phyloP scores from a whole-genome alignment of 345 rosid species.

The Psidium friedrichsthalianum region DNA sequence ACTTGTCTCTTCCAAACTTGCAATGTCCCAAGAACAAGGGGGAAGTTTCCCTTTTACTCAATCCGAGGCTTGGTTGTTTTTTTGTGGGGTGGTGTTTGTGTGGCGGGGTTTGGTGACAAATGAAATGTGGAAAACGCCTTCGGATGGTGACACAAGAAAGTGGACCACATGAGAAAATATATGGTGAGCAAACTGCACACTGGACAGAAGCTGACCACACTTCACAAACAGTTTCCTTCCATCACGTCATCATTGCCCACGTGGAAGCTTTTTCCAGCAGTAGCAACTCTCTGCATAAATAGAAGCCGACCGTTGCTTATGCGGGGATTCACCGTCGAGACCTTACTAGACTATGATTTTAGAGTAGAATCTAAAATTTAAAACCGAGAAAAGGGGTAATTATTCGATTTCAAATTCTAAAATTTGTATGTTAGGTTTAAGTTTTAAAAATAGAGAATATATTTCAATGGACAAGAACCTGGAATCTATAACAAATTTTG shows the following conservation, averaged over 20 bases:
- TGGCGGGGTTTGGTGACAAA: neutral
- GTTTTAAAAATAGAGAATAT: no score
- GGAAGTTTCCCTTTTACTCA: neutral
- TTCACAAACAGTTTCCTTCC: neutral
- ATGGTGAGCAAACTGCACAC: neutral
- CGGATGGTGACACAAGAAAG: neutral
- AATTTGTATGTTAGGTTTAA: no score
- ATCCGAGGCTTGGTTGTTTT: neutral
- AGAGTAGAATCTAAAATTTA: no score
- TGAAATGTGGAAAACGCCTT: neutral
- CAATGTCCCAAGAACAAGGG: neutral
- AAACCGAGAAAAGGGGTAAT: no score
- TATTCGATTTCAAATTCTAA: no score
- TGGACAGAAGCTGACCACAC: neutral
- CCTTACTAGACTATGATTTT: neutral
- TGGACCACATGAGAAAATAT: neutral
- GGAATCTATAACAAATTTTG: no score
- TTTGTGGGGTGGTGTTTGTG: no score
- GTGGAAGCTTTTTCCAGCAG: neutral
- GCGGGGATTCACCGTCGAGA: neutral
- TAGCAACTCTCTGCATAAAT: neutral
- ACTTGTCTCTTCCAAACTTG: neutral
- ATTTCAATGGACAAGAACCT: no score
- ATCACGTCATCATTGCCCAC: neutral
- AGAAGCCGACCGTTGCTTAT: neutral